These are phyloP conservation scores for Termitomyces eurrhizus DNA, from an alignment of 768 basidiomycete genomes.

Conservation along the genomic window DNA sequence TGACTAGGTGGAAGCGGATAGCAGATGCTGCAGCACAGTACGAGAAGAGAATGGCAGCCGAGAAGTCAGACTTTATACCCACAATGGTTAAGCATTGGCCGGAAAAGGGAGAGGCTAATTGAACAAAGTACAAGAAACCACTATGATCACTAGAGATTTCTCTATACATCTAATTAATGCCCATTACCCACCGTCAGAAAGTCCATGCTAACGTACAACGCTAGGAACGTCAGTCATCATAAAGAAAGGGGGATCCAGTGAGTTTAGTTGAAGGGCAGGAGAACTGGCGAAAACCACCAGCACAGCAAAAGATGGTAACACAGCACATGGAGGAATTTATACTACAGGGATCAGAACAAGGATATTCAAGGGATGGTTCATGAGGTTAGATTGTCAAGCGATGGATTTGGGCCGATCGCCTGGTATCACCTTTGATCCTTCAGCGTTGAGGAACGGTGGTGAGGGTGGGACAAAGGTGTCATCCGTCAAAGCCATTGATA, in stretches of 20 bases:
- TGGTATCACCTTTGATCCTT: slow-evolving; percentile 25
- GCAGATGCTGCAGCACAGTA: slow-evolving; percentile 17
- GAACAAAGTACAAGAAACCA: slow-evolving; percentile 7
- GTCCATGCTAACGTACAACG: not conserved
- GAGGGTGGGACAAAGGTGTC: slow-evolving; percentile 58
- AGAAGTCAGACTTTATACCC: slow-evolving; percentile 16
- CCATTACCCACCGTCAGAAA: slow-evolving; percentile 3
- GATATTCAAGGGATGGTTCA: slow-evolving; percentile 2
- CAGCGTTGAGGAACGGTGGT: slow-evolving; percentile 49
- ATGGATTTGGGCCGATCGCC: slow-evolving; percentile 43
- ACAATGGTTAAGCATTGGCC: slow-evolving; percentile 4
- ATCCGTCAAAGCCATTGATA: slow-evolving; percentile 63
- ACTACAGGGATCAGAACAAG: slow-evolving; percentile 5
- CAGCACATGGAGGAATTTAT: slow-evolving; percentile 6
- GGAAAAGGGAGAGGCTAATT: slow-evolving; percentile 7
- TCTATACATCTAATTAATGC: slow-evolving; percentile 5
- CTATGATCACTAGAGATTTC: slow-evolving; percentile 8
- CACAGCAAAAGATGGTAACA: slow-evolving; percentile 4
- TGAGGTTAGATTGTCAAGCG: slow-evolving; percentile 22
- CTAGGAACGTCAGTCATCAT: slow-evolving; percentile 9
- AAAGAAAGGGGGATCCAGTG: slow-evolving; percentile 1
- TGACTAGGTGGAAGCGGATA: slow-evolving; percentile 25
- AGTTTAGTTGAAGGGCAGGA: not conserved
- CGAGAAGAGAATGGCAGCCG: not conserved
- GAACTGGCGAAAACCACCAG: slow-evolving; percentile 7